Base-by-base conservation (phyloP, 768 basidiomycete genomes). In the Cantharellus cinnabarinus region DNA sequence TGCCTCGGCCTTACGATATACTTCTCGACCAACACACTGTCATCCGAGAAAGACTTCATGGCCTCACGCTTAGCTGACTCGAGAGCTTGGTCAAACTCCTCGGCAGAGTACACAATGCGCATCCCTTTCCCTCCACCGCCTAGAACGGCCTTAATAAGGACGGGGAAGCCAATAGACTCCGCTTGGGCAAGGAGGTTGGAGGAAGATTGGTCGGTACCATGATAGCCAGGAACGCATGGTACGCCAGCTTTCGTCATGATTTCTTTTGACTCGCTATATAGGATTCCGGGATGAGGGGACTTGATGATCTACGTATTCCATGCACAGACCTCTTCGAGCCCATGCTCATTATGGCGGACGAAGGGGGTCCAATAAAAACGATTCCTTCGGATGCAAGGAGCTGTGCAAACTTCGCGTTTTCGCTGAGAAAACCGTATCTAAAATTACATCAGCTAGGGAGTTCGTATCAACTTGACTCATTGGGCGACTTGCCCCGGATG, bases 61-160 rank as follows among this genome's bases (percentile, higher is more conserved):
- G 90, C 85, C 70, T 97, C 91, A 54, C 93, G 79, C 67, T 89
- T 80, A 1, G 93, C 91, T n/a, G 86, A 86, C 42, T 77, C 77
- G 3, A 97, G 74, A 2, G 85, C 83, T 62, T 89, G 87, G 62
- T 76, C 70, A 64, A 97, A 94, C 14, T 82, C 81, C 48, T 74
- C 73, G n/a, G 76, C 70, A 2, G 77, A 75, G 34, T 77, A 71
- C 2, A 89, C 88, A 5, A 80, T 81, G 50, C 89, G 82, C 90
- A 95, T 95, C 50, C 91, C 91, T 68, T 95, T 95, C 1, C 91
- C 93, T 3, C 91, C 91, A 15, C 91, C 93, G 35, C 93, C 91
- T 63, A 93, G 85, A 52, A 91, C 83, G n/a, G 91, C 93, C 67
- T 97, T 97, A 70, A 97, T 95, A 38, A 97, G 73, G 2, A 94